Base-by-base conservation (phyloP, 140 eudicot genomes). In the Bidens hawaiensis region DNA sequence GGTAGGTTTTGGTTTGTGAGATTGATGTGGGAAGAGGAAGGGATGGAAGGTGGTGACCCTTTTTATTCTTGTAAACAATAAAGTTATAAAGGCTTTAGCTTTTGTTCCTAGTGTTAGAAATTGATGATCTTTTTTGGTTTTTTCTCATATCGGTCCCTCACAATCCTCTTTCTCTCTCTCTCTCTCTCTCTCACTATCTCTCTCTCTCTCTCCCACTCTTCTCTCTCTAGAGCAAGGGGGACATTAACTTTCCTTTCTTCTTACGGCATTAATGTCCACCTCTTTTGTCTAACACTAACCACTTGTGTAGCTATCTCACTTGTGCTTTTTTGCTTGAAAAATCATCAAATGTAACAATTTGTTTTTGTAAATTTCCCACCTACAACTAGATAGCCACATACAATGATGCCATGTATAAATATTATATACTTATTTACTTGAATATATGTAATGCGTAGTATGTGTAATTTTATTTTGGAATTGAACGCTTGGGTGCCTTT, bases 261-360 rank as follows among this genome's bases (percentile, higher is more conserved):
- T 73, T 61, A 68, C 95, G 94, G 89, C 97, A 89, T 76, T 81
- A 85, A 78, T 57, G 74, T 60, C 69, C 48, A 67, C 75, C 75
- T 76, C 80, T 85, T 76, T 69, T 63, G 67, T 77, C 75, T 28
- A 79, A 43, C 72, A 65, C 79, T 72, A 41, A 64, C 74, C 77
- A 60, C 55, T 58, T 71, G 45, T 38, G 75, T 82, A 68, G 73
- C 80, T 47, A 68, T 77, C 68, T 42, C 64, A 64, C 75, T 65
- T 34, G 75, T 36, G 70, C 59, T 51, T 50, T 75, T 51, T 53
- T 5, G 30, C 57, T 69, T 49, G 11, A 45, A 42, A 62, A 62
- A 47, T 41, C 47, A 27, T 26, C 56, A 57, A 47, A 25, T 14
- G 38, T 67, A 67, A 74, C 74, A 38, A 33, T 49, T 58, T 66